Conservation (phyloP, 192 early-diverging fungal species). For the Coemansia sp. region DNA sequence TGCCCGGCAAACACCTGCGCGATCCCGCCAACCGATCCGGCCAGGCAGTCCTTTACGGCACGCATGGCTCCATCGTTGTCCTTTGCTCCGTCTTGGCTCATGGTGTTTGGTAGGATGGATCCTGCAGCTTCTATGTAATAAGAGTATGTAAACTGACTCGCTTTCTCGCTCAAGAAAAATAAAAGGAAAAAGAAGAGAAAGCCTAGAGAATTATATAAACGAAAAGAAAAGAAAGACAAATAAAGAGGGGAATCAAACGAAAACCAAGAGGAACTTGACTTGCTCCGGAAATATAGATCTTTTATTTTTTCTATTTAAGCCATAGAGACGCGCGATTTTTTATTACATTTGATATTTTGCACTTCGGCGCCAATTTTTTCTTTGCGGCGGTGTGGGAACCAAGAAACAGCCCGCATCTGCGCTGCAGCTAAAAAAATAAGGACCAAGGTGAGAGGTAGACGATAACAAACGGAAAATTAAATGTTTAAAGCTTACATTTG, state of each 20-base stretch:
- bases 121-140: too few species aligned
- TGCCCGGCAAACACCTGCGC: constrained; percentile 76
- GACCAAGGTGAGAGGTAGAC: too few species aligned
- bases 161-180: neutral
- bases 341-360: neutral
- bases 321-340: neutral
- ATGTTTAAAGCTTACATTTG: too few species aligned
- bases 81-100: constrained; percentile 3
- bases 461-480: neutral
- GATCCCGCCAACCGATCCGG: constrained; percentile 73
- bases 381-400: constrained; percentile 10
- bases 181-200: constrained; percentile 10
- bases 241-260: neutral
- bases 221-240: constrained; percentile 8
- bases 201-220: constrained; percentile 1
- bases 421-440: too few species aligned
- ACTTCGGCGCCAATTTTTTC: neutral
- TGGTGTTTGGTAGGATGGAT: too few species aligned
- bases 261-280: too few species aligned
- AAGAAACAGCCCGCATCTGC: constrained; percentile 6
- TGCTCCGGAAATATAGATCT: neutral
- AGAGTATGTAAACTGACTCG: too few species aligned
- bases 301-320: neutral
- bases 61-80: constrained; percentile 46
- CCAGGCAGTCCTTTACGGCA: constrained; percentile 71